Evolutionary conservation across 2,329 filamentous ascomycete species (phyloP).

Genomic region (Neurospora crassa): DNA sequence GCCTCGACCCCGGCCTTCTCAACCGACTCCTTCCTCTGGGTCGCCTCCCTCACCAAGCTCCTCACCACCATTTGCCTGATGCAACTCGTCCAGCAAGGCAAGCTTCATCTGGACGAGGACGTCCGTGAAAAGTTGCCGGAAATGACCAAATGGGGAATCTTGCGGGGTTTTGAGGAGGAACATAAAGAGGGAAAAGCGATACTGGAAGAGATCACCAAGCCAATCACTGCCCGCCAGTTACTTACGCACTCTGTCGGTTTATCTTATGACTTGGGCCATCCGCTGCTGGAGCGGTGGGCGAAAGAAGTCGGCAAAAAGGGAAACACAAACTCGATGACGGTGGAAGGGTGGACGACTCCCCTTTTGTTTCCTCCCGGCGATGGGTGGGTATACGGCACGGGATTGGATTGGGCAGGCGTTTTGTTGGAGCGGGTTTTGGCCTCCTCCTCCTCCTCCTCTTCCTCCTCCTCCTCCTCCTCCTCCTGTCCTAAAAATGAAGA

Average conservation of each 20-base stretch:
- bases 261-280: conserved; percentile 32
- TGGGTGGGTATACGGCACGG: conserved; percentile 39
- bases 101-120: conserved; percentile 28
- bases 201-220: neutral
- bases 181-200: neutral
- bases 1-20: conserved; percentile 18
- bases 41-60: conserved; percentile 36
- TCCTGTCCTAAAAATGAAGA: no score
- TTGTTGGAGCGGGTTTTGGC: conserved; percentile 28
- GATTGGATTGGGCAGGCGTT: conserved; percentile 37
- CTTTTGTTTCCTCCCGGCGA: conserved; percentile 35
- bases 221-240: conserved; percentile 23
- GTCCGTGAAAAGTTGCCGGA: conserved; percentile 25
- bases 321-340: conserved; percentile 23
- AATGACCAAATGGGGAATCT: conserved; percentile 14
- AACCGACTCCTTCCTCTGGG: conserved; percentile 25
- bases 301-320: conserved; percentile 23
- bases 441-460: no score
- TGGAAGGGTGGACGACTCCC: conserved; percentile 31
- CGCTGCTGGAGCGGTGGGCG: conserved; percentile 31
- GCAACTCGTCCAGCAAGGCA: conserved; percentile 29
- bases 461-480: no score
- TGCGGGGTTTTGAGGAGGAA: neutral
- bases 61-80: conserved; percentile 28
- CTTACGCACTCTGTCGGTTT: conserved; percentile 41